Conservation (phyloP, 2,329 filamentous ascomycete species). For the Aureobasidium vineae region DNA sequence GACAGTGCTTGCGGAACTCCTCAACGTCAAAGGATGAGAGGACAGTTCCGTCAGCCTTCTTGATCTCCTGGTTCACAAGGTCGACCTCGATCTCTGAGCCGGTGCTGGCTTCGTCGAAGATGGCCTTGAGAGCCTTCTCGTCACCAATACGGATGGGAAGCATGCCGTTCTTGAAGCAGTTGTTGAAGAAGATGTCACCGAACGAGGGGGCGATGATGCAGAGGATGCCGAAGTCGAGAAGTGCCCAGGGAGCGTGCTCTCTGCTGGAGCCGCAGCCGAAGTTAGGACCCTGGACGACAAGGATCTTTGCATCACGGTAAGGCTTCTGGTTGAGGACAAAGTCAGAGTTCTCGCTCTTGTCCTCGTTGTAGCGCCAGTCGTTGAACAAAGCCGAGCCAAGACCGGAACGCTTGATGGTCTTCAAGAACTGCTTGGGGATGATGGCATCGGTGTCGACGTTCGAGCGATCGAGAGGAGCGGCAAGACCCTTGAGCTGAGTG, state of each 20-base stretch:
- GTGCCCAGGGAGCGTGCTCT: slow-evolving; percentile 95
- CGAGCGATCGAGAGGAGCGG: slow-evolving; percentile 78
- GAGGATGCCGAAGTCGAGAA: slow-evolving; percentile 94
- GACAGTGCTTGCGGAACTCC: slow-evolving; percentile 89
- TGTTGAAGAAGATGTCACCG: slow-evolving; percentile 98
- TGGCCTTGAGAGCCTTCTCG: slow-evolving; percentile 61
- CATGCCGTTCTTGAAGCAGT: slow-evolving; percentile 99
- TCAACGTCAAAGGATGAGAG: slow-evolving; percentile 84
- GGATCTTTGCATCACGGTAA: slow-evolving; percentile 79
- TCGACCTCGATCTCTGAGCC: slow-evolving; percentile 87
- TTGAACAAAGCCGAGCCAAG: slow-evolving; percentile 87
- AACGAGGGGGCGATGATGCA: slow-evolving; percentile 86
- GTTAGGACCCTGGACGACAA: slow-evolving; percentile 88
- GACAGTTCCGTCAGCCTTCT: slow-evolving; percentile 68
- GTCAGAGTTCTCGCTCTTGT: slow-evolving; percentile 68
- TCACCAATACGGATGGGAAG: slow-evolving; percentile 76
- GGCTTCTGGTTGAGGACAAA: slow-evolving; percentile 91
- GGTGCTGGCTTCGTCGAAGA: slow-evolving; percentile 73
- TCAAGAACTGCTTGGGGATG: slow-evolving; percentile 98
- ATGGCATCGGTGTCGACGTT: slow-evolving; percentile 99
- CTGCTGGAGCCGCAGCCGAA: slow-evolving; percentile 92
- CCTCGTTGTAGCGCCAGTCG: slow-evolving; percentile 70
- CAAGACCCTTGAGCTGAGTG: slow-evolving; percentile 76
- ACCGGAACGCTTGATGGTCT: slow-evolving; percentile 97
- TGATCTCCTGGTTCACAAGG: slow-evolving; percentile 78